Conservation (phyloP, 495 filamentous ascomycete species). For the Glarea lozoyensis region DNA sequence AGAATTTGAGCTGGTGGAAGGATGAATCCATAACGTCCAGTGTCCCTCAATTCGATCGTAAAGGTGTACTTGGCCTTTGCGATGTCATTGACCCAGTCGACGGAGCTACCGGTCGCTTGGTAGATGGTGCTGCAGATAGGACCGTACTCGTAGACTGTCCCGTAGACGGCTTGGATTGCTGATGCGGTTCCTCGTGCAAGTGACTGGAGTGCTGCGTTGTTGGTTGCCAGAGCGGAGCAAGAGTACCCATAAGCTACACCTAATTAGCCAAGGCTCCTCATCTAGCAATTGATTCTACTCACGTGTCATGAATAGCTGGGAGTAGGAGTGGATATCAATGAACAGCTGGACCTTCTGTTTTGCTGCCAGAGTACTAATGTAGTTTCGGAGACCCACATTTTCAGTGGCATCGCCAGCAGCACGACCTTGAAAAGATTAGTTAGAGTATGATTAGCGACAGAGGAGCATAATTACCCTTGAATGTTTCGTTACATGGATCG, state of each 20-base stretch:
- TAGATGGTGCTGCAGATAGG: constrained; percentile 53
- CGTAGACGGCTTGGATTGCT: constrained; percentile 32
- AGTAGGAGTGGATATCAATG: constrained; percentile 54
- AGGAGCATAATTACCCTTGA: constrained; percentile 25
- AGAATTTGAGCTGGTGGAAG: constrained; percentile 28
- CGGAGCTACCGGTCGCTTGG: constrained; percentile 41
- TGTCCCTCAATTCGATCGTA: constrained; percentile 46
- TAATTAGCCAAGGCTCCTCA: too few relatives aligned
- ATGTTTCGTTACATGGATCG: constrained; percentile 44
- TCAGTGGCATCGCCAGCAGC: constrained; percentile 40
- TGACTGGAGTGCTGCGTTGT: constrained; percentile 3
- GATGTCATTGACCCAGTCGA: constrained; percentile 47
- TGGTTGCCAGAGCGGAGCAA: constrained; percentile 1
- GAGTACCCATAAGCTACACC: constrained; percentile 15
- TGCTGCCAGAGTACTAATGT: constrained; percentile 28
- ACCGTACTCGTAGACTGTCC: constrained; percentile 33
- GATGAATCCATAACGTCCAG: constrained; percentile 42
- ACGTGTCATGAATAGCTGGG: constrained; percentile 31
- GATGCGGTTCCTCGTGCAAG: constrained; percentile 21
- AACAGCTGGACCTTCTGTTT: constrained; percentile 45
- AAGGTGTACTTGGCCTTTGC: constrained; percentile 42
- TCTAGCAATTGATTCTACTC: too few relatives aligned
- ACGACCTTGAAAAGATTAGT: constrained; percentile 14
- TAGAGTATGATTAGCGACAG: not conserved
- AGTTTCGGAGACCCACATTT: constrained; percentile 33